phyloP scores from a whole-genome alignment of 2,329 filamentous ascomycete species.

The Sporothrix brunneoviolacea region DNA sequence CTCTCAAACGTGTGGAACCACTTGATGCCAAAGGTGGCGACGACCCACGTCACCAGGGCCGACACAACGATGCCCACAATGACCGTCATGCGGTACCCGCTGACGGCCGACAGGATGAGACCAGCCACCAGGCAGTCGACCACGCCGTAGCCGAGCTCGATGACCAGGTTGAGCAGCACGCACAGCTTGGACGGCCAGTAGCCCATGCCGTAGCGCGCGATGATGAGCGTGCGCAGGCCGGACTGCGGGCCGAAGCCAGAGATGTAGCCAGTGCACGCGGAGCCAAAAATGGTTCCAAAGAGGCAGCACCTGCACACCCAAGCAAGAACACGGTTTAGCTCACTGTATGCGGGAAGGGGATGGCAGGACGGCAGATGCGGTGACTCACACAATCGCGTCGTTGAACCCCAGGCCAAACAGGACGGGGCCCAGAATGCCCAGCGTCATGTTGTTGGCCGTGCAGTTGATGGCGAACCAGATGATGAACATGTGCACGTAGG shows the following conservation, averaged over 20 bases:
- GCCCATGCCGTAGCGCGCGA: slow-evolving; percentile 27
- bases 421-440: slow-evolving; percentile 26
- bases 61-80: slow-evolving; percentile 62
- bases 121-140: slow-evolving; percentile 61
- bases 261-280: slow-evolving; percentile 14
- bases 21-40: slow-evolving; percentile 62
- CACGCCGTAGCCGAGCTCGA: slow-evolving; percentile 32
- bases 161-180: slow-evolving; percentile 25
- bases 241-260: slow-evolving; percentile 11
- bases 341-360: slow-evolving; percentile 11
- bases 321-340: background rate
- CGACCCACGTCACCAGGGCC: slow-evolving; percentile 53
- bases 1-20: slow-evolving; percentile 64
- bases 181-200: slow-evolving; percentile 28
- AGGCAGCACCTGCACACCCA: slow-evolving; percentile 3
- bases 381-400: slow-evolving; percentile 24
- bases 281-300: slow-evolving; percentile 13
- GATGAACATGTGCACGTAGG: slow-evolving; percentile 34
- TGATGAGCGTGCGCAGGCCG: slow-evolving; percentile 17
- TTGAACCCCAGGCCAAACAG: slow-evolving; percentile 25
- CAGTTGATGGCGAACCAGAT: slow-evolving; percentile 41
- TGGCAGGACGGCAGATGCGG: slow-evolving; percentile 17
- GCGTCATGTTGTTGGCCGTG: slow-evolving; percentile 35
- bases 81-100: slow-evolving; percentile 50
- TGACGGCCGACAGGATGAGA: slow-evolving; percentile 61